Evolutionary conservation across 2,329 filamentous ascomycete species (phyloP), one percentile per base, ranked within the genome.

Genomic region (Pestalotiopsis sp.): DNA sequence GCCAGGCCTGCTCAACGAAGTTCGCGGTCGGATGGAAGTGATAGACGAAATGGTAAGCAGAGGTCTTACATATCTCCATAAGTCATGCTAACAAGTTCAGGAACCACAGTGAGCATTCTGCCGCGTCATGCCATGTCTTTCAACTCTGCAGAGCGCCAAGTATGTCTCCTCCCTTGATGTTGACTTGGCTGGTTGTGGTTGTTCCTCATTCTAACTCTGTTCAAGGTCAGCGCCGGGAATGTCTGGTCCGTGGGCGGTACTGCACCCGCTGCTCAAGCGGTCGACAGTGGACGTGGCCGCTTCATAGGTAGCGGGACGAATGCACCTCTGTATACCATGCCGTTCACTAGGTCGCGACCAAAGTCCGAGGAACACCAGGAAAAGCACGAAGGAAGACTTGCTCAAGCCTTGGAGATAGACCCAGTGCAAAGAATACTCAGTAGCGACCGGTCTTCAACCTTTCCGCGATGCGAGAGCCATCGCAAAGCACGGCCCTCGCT

Each of bases 321-420:
- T 76, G 93, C 93, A 52, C 92, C 91, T 4, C 82, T 89, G n/a
- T 88, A 86, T 70, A 83, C 83, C 0, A 86, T 85, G n/a, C 80
- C 83, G 0, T 89, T 89, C 67, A 79, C 82, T 0, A 78, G 77
- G 5, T 69, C 77, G 0, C 79, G 78, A 23, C 77, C 81, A 5
- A 84, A 79, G 61, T 77, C 83, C 1, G 85, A 88, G 49, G 89
- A 92, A 49, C 89, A 94, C 56, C 81, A 86, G 13, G 88, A 91
- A 68, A 89, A 88, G 66, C 92, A 97, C 76, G 89, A 92, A 74
- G 87, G 88, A 56, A 89, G 94, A 36, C 81, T 99, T 67, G 94
- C 95, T 9, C 83, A 91, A 17, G 96, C 96, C 2, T 84, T 98
- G 65, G 88, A 93, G n/a, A 86, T 98, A 70, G 90, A 97, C 76